These are phyloP conservation scores for Digitaria exilis DNA, from an alignment of 202 grass and related monocot species.

Conservation along the genomic window DNA sequence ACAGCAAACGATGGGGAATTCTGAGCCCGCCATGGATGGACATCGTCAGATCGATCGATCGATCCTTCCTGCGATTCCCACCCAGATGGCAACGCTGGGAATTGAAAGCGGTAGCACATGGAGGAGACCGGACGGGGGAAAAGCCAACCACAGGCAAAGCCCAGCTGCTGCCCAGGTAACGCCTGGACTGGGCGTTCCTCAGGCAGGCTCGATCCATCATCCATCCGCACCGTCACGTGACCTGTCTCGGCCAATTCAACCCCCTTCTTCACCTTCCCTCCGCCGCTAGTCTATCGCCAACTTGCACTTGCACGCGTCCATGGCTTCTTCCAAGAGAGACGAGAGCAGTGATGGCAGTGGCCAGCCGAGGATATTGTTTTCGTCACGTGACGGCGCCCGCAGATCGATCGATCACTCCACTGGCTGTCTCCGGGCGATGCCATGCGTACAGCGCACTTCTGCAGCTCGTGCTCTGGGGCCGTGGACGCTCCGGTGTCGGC, in stretches of 20 bases:
- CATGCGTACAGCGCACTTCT: background rate
- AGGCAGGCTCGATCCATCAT: background rate
- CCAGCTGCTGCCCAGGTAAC: constrained; percentile 2
- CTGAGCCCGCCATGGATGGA: background rate
- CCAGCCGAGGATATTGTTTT: constrained; percentile 16
- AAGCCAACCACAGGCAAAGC: background rate
- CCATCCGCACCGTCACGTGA: constrained; percentile 24
- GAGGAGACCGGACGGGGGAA: background rate
- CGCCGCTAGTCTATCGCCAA: background rate
- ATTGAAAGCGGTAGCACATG: constrained; percentile 16
- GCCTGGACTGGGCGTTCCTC: constrained; percentile 1
- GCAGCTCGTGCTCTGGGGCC: background rate
- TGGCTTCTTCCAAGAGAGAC: no score
- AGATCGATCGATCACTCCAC: background rate
- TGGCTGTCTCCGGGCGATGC: background rate
- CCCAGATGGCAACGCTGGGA: background rate
- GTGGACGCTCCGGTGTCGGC: background rate
- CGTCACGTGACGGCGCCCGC: constrained; percentile 22
- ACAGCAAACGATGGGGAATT: background rate
- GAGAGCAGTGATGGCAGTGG: background rate
- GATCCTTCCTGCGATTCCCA: background rate
- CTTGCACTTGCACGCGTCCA: background rate
- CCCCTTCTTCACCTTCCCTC: background rate
- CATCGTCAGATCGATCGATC: no score
- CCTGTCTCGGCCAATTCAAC: constrained; percentile 21